Conservation (phyloP, 225 moss, liverwort and hornwort species). For the Sphagnum tenellum region DNA sequence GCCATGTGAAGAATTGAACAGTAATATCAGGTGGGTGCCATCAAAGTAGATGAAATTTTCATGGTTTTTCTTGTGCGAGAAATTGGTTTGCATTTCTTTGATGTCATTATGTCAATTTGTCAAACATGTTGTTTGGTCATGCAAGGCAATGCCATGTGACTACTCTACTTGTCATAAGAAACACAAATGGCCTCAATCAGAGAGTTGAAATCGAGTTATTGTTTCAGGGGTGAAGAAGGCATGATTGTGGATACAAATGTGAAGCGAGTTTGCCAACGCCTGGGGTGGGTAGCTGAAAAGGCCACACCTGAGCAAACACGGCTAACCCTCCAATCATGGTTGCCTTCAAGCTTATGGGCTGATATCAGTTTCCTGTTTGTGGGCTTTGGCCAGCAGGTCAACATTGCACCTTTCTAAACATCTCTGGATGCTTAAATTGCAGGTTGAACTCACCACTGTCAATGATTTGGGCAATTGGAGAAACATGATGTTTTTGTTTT, state of each 20-base stretch:
- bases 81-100: no score
- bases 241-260: slow-evolving; percentile 93
- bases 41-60: no score
- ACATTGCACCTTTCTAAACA: not conserved
- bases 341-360: slow-evolving; percentile 61
- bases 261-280: slow-evolving; percentile 71
- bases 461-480: not conserved
- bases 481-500: not conserved
- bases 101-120: no score
- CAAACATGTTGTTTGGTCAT: no score
- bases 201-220: no score
- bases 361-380: slow-evolving; percentile 79
- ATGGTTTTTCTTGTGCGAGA: no score
- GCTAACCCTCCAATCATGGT: slow-evolving; percentile 60
- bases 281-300: slow-evolving; percentile 69
- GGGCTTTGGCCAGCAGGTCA: slow-evolving; percentile 91
- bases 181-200: no score
- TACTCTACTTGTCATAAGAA: no score
- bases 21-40: no score
- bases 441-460: not conserved
- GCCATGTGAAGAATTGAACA: no score
- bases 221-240: slow-evolving; percentile 81
- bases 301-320: slow-evolving; percentile 69
- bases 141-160: no score
- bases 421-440: no score